Evolutionary conservation across 164 flowering plant genomes (phyloP), one percentile per base, ranked within the genome.

Genomic region (Stephania yunnanensis): DNA sequence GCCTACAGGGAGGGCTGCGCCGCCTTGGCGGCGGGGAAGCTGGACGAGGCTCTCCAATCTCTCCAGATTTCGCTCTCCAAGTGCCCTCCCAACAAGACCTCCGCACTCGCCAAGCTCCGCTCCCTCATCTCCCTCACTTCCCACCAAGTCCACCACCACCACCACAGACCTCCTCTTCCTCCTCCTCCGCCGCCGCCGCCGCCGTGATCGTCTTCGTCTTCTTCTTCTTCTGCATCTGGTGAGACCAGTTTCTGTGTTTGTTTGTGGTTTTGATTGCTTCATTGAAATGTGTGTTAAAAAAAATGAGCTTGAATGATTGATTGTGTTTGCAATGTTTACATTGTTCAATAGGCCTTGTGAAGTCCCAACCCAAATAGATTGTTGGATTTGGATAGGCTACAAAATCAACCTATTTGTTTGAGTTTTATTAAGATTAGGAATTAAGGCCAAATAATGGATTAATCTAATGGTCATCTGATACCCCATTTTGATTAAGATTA

Each of bases 1-100:
- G 93, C 92, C 45, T 93, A 89, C 68, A 89, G 79, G 76, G 86
- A 89, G 10, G 98, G 91, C 1, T 86, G 93, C 80, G 89, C 85
- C 0, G 88, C 92, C 7, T 79, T 93, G 80, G 91, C 96, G 45
- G 83, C 88, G 1, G 91, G 93, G 44, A 87, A 90, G 80, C 82
- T 88, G 9, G 91, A 89, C 25, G 88, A 85, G 74, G 95, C 92
- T 63, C 82, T 91, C 61, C 75, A 80, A 0, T 90, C 86, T 44
- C 77, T 93, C 76, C 86, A 87, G 46, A 15, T 84, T 19, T 81
- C 94, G 66, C 90, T 93, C 29, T 83, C 91, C 66, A 89, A 86
- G 55, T 91, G 94, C 81, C 96, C 94, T 7, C 93, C 98, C 72
- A 86, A 89, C 22, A 87, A 82, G 78, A 79, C 87, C 31, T 84